Conservation (phyloP, 345 rosid genomes). For the Orychophragmus violaceus region DNA sequence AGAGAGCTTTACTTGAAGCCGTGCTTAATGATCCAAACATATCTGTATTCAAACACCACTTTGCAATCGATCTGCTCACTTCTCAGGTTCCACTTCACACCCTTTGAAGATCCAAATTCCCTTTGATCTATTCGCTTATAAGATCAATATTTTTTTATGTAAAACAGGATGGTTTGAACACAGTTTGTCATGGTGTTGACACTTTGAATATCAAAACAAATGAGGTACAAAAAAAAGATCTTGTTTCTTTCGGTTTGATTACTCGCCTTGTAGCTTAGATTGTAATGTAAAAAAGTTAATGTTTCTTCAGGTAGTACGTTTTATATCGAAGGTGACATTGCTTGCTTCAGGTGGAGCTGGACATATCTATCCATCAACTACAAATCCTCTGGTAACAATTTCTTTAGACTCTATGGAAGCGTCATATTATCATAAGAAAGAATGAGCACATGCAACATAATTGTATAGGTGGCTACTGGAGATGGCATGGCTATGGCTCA, state of each 20-base stretch:
- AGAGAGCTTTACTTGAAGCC: slow-evolving; percentile 83
- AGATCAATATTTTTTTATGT: slow-evolving; percentile 13
- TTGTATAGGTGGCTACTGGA: slow-evolving; percentile 85
- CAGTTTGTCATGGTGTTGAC: slow-evolving; percentile 86
- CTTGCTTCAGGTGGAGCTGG: slow-evolving; percentile 99
- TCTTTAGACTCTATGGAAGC: not conserved
- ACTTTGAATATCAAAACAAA: slow-evolving; percentile 70
- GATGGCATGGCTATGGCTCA: slow-evolving; percentile 99
- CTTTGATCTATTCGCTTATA: not conserved
- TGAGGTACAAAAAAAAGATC: slow-evolving; percentile 53
- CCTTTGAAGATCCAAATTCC: not conserved
- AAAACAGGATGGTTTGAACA: slow-evolving; percentile 62
- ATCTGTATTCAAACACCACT: slow-evolving; percentile 74
- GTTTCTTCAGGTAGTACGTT: slow-evolving; percentile 61
- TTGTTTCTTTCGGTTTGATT: not conserved
- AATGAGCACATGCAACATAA: not conserved
- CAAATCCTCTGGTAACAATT: slow-evolving; percentile 73
- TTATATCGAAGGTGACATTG: slow-evolving; percentile 85
- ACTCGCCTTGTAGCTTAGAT: not conserved
- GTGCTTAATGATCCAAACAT: slow-evolving; percentile 74
- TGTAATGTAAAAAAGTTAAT: slow-evolving; percentile 3
- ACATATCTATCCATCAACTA: slow-evolving; percentile 88
- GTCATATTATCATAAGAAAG: not conserved
- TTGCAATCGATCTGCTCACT: slow-evolving; percentile 86
- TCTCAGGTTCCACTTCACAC: slow-evolving; percentile 49